Base-by-base conservation (phyloP, 768 basidiomycete species). In the Lenzites betulinus region DNA sequence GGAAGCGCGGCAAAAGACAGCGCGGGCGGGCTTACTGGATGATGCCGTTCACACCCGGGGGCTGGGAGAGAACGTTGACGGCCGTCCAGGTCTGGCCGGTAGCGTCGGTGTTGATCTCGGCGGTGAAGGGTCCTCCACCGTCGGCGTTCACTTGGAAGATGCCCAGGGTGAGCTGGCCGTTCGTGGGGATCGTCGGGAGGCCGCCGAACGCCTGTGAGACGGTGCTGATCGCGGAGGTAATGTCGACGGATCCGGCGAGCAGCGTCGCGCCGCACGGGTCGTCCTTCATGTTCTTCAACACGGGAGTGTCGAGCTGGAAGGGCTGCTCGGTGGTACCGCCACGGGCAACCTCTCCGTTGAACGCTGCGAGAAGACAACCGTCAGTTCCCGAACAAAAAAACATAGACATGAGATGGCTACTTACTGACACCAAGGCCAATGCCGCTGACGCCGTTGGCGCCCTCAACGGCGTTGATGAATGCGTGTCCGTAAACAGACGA, bases 61-160 rank as follows among this genome's bases (percentile, higher is more conserved):
- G 68, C 33, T 72, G 64, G n/a, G 59, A 38, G 42, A 63, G 54
- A 30, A 72, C 67, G 41, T 55, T 58, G 26, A 65, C 61, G 12
- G 64, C 57, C n/a, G 54, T 53, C 60, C 67, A 72, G 25, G 54
- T 64, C 47, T 56, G 57, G 47, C 70, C 71, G 8, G 69, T 71
- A n/a, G 64, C 71, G 54, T 69, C 68, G 38, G 67, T 60, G 65
- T 68, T 70, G 41, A 71, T 64, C 60, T 67, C 68, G 39, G 66
- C 69, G 25, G 67, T 65, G 64, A 66, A 71, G 5, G 69, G 70
- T 20, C 71, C 71, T 54, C 69, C 71, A n/a, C 71, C 71, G 36
- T 73, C 71, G 22, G 66, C 70, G 54, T 73, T 73, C 9, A 73
- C 70, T 58, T 73, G 71, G 57, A 69, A 69, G n/a, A 73, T 42